Percentiles rank a stretch among this genome's conserved stretches.
Evolutionary conservation across 805 yeast species (phyloP).

Genomic region (Lipomyces yamanashiensis): DNA sequence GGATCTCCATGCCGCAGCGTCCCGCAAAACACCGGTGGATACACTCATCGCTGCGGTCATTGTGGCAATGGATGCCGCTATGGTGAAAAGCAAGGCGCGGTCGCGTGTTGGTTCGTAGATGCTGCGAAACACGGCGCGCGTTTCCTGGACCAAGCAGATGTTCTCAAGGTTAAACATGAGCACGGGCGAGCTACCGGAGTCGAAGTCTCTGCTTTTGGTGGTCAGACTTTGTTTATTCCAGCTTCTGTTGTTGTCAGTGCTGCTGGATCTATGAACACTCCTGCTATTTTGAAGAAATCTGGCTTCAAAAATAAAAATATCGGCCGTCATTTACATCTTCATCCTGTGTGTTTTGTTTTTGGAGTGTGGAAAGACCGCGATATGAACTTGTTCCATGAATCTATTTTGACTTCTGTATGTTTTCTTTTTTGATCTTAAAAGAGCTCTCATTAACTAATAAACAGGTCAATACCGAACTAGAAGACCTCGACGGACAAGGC

Average conservation of each 20-base stretch:
- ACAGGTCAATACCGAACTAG: constrained; percentile 44
- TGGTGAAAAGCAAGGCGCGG: constrained; percentile 60
- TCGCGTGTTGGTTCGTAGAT: constrained; percentile 55
- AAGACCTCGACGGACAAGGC: constrained; percentile 56
- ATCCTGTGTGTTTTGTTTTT: constrained; percentile 51
- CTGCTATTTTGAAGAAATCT: constrained; percentile 53
- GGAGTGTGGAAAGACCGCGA: constrained; percentile 52
- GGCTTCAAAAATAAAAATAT: constrained; percentile 57
- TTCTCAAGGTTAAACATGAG: constrained; percentile 47
- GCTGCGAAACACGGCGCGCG: constrained; percentile 54
- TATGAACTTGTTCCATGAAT: constrained; percentile 48
- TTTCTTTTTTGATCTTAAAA: constrained; percentile 26
- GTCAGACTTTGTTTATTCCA: constrained; percentile 42
- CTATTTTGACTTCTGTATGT: constrained; percentile 58
- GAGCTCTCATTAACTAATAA: not conserved
- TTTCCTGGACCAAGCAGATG: constrained; percentile 54
- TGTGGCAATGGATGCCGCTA: constrained; percentile 56
- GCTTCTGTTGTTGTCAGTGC: constrained; percentile 53
- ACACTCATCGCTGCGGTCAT: constrained; percentile 53
- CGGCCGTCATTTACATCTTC: constrained; percentile 57
- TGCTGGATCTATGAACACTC: constrained; percentile 58
- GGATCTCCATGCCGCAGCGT: constrained; percentile 51
- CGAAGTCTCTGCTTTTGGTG: constrained; percentile 45
- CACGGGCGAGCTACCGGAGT: constrained; percentile 55
- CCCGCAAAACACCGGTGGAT: constrained; percentile 54